Percentiles rank a stretch among this genome's conserved stretches.
Evolutionary conservation across 257 asterid genomes (phyloP).

Genomic region (Apocynum venetum): DNA sequence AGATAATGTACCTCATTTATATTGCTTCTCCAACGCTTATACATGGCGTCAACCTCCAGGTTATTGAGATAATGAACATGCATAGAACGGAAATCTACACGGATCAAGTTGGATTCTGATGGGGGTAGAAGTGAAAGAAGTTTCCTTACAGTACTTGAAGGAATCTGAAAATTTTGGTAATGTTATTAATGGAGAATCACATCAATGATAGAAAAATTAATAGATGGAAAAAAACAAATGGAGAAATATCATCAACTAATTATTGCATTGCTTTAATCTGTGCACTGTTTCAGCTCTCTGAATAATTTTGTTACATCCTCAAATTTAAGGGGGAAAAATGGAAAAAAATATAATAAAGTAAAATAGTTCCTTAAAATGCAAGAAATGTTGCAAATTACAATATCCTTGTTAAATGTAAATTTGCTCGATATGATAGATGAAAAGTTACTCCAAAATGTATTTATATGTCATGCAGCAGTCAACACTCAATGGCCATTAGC

Average conservation of each 20-base stretch:
- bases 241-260: background rate
- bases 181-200: background rate
- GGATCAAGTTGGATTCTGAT: slow-evolving; percentile 61
- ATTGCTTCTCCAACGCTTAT: slow-evolving; percentile 95
- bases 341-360: background rate
- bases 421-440: background rate
- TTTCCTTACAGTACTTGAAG: slow-evolving; percentile 65
- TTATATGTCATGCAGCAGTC: background rate
- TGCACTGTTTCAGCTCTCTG: background rate
- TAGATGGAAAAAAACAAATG: background rate
- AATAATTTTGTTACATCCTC: background rate
- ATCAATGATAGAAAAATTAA: background rate
- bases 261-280: background rate
- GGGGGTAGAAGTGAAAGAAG: slow-evolving; percentile 87
- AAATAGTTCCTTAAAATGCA: background rate
- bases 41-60: slow-evolving; percentile 89
- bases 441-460: background rate
- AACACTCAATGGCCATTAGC: background rate
- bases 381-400: background rate
- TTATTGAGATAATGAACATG: slow-evolving; percentile 91
- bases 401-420: background rate
- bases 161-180: slow-evolving; percentile 48
- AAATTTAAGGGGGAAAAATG: background rate
- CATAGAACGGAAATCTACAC: slow-evolving; percentile 89
- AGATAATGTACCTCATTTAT: slow-evolving; percentile 65